Percentiles rank a stretch among this genome's conserved stretches.
Conservation (phyloP, 306 rosid genomes). For the Corylus heterophylla region DNA sequence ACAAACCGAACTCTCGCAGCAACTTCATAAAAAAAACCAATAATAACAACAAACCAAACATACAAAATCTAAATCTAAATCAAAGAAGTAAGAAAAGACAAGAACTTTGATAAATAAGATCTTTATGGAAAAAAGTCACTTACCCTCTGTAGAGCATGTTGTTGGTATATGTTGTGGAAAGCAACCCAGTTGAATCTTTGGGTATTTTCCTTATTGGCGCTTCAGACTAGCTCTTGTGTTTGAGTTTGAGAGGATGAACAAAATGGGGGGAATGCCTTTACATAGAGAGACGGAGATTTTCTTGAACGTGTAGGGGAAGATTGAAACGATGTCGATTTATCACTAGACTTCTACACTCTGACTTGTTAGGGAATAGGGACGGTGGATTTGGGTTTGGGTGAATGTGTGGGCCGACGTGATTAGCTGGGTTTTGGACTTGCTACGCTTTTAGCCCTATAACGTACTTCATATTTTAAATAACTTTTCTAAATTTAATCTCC, state of each 20-base stretch:
- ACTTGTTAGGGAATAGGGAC: neutral
- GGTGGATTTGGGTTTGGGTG: too few relatives aligned
- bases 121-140: neutral
- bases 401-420: neutral
- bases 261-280: neutral
- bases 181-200: neutral
- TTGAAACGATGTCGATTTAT: neutral
- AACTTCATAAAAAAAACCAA: neutral
- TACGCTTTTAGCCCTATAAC: too few relatives aligned
- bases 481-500: too few relatives aligned
- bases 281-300: neutral
- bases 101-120: neutral
- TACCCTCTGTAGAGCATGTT: slow-evolving; percentile 66
- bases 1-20: neutral
- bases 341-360: too few relatives aligned
- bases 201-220: neutral
- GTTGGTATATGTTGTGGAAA: neutral
- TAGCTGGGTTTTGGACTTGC: neutral
- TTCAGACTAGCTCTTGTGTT: neutral
- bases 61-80: slow-evolving; percentile 17
- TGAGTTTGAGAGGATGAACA: neutral
- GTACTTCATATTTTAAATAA: too few relatives aligned
- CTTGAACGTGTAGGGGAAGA: neutral
- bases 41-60: slow-evolving; percentile 10
- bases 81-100: neutral